Base-by-base conservation (phyloP, 805 yeast species). In the Suhomyces xylopsoci region DNA sequence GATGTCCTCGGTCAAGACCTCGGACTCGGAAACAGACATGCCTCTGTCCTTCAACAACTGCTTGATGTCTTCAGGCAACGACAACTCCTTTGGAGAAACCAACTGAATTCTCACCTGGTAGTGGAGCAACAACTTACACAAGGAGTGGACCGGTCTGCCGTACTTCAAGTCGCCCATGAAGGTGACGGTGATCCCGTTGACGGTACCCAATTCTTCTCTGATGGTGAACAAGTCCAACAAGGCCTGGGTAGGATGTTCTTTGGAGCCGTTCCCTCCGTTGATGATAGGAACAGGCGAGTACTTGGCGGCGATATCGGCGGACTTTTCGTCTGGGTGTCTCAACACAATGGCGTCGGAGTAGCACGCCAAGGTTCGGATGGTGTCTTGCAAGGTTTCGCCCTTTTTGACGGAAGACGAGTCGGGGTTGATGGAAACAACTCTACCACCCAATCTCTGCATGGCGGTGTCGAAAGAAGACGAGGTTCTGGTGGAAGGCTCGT, bases 201-300 rank as follows among this genome's bases (percentile, higher is more conserved):
- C 97, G 54, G 98, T 90, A 69, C 99, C 99, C 59, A 94, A 80
- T 78, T 94, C 99, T 75, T 94, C 99, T 78, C 99, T 90, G 64
- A 94, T 94, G 50, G 99, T 94, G 82, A 93, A 94, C 73, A 94
- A 78, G 70, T 94, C 99, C 66, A 96, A 80, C 78, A 94, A 89
- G 2, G 99, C 99, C 77, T 94, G 99, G 22, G 98, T 89, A 65
- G 99, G 99, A 73, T 94, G 99, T 78, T 94, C 99, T 72, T 90
- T 86, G 50, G 97, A 80, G 38, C 99, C 99, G 70, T 94, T 94
- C 67, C 99, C 99, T 67, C 97, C 99, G 67, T 94, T 94, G 69
- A 94, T 84, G 59, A 96, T 90, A 53, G 99, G 99, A 62, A 96
- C 91, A 51, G 97, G 97, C 22, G 97, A 90, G 78, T 85, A 94